Evolutionary conservation across 1,284 basidiomycete species (phyloP).

Genomic region (Peniophora sp.): DNA sequence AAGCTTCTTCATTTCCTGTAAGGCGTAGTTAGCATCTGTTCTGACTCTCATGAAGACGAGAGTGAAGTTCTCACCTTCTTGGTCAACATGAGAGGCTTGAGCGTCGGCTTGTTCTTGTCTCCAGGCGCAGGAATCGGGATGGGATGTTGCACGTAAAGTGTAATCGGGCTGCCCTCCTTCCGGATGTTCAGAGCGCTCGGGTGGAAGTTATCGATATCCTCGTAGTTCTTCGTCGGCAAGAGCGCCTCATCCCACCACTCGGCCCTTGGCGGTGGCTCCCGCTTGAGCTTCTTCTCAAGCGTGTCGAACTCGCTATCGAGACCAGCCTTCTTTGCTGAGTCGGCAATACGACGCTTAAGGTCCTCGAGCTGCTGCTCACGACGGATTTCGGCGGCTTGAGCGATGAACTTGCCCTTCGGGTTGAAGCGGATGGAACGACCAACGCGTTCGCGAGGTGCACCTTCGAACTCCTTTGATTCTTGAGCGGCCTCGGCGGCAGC

Average conservation of each 20-base stretch:
- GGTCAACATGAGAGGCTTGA: conserved; percentile 86
- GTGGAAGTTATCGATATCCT: conserved; percentile 53
- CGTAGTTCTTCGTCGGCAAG: conserved; percentile 75
- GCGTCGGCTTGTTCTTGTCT: conserved; percentile 69
- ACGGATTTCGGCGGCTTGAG: conserved; percentile 77
- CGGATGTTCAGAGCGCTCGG: conserved; percentile 54
- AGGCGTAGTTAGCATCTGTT: conserved; percentile 1
- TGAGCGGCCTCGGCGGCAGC: conserved; percentile 36
- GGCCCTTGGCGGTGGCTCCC: conserved; percentile 78
- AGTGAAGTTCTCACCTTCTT: conserved; percentile 60
- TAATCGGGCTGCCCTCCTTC: conserved; percentile 70
- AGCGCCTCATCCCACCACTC: conserved; percentile 98
- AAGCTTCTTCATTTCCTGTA: conserved; percentile 94
- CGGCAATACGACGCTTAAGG: conserved; percentile 88
- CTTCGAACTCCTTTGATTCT: conserved; percentile 54
- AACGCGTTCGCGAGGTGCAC: conserved; percentile 60
- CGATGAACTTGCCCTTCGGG: conserved; percentile 85
- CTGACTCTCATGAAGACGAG: conserved; percentile 7
- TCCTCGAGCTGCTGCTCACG: conserved; percentile 85
- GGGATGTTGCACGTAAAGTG: conserved; percentile 92
- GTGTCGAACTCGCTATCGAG: conserved; percentile 88
- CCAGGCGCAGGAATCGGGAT: conserved; percentile 91
- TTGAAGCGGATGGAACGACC: conserved; percentile 80
- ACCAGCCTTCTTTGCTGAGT: conserved; percentile 88
- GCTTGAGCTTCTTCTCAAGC: conserved; percentile 81